A percentile compares a stretch with the other conserved stretches of the same genome.
Evolutionary conservation across 352 stramenopile genomes (phyloP).

Genomic region (Globisporangium lucens): DNA sequence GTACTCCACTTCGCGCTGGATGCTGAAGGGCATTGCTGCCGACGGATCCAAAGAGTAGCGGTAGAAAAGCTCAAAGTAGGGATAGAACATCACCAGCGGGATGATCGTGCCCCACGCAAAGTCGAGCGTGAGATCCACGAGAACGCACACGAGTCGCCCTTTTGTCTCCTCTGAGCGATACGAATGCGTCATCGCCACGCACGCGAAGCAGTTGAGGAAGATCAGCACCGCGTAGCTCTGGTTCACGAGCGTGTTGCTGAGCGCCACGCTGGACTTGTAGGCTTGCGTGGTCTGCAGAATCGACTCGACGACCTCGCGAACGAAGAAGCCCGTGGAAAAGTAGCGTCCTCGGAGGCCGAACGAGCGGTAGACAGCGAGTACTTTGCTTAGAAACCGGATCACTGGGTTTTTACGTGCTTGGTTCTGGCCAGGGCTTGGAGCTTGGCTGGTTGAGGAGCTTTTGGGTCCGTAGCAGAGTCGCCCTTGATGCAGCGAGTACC

Average conservation of each 20-base stretch:
- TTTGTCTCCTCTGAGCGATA: background rate
- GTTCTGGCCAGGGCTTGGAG: background rate
- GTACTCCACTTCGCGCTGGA: conserved; percentile 1
- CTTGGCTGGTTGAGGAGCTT: background rate
- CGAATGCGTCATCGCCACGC: background rate
- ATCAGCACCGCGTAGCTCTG: conserved; percentile 10
- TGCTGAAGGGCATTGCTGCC: background rate
- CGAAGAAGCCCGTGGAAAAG: background rate
- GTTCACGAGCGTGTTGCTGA: conserved; percentile 12
- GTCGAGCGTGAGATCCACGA: conserved; percentile 1
- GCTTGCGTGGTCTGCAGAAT: conserved; percentile 1
- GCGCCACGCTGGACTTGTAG: background rate
- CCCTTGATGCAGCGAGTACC: background rate
- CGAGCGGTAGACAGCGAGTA: background rate
- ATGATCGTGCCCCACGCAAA: background rate
- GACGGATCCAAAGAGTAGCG: background rate
- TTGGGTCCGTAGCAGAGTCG: background rate
- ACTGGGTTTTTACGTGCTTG: background rate
- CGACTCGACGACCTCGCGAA: conserved; percentile 1
- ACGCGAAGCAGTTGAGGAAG: conserved; percentile 12
- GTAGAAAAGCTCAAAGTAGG: conserved; percentile 3
- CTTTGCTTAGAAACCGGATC: background rate
- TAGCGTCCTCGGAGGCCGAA: background rate
- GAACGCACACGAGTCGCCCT: background rate
- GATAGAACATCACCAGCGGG: background rate